Evolutionary conservation across 179 eudicot species (phyloP).

Genomic region (Vitellaria paradoxa): DNA sequence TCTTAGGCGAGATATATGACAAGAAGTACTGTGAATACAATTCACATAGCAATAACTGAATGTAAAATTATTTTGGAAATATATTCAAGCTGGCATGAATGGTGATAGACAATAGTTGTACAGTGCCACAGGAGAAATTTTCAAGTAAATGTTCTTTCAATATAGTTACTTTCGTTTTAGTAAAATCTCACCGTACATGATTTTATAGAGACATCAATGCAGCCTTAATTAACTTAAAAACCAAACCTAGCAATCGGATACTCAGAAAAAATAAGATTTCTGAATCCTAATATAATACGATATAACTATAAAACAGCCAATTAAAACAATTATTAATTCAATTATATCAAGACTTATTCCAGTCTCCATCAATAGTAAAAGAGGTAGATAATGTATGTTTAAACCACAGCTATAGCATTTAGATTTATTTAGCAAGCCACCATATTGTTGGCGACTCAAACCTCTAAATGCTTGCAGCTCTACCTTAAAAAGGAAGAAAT

Average conservation of each 20-base stretch:
- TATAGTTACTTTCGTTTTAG: no score
- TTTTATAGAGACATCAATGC: neutral
- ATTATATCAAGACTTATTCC: neutral
- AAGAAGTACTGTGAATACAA: neutral
- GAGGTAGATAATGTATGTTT: neutral
- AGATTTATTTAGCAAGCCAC: neutral
- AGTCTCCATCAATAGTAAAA: neutral
- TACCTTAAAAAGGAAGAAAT: neutral
- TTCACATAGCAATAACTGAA: neutral
- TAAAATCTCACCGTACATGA: neutral
- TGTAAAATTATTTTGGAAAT: neutral
- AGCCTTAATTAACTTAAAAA: neutral
- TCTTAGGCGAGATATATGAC: neutral
- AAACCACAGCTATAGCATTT: neutral
- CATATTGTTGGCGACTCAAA: neutral
- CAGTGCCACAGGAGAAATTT: neutral
- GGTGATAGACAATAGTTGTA: neutral
- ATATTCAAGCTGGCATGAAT: neutral
- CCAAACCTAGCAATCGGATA: neutral
- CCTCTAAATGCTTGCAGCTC: neutral
- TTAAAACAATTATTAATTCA: neutral
- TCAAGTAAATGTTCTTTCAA: neutral
- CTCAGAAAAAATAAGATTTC: neutral
- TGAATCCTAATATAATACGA: neutral
- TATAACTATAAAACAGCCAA: neutral